Evolutionary conservation across 2,329 filamentous ascomycete genomes (phyloP).

Genomic region (Neofusicoccum umdonicola): DNA sequence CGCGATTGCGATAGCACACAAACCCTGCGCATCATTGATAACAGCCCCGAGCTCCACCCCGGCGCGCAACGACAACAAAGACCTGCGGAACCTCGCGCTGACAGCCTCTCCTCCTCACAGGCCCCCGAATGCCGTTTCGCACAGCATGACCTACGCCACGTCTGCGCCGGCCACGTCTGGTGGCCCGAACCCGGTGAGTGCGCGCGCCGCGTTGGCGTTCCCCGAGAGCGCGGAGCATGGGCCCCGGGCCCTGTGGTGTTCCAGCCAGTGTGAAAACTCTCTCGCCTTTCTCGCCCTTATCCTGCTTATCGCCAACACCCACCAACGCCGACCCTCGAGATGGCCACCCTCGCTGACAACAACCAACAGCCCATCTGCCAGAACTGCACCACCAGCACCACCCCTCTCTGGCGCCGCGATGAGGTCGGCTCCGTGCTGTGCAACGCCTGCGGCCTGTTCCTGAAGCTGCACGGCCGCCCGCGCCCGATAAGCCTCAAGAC

Average conservation of each 20-base stretch:
- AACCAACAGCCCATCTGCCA: constrained; percentile 85
- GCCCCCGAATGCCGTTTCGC: constrained; percentile 42
- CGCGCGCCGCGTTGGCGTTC: neutral
- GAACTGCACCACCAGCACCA: constrained; percentile 94
- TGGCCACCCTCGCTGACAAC: constrained; percentile 21
- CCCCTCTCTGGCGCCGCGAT: constrained; percentile 95
- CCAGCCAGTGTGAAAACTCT: constrained; percentile 23
- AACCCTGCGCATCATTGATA: constrained; percentile 14
- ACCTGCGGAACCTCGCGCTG: neutral
- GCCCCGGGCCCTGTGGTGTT: constrained; percentile 9
- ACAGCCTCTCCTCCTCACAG: constrained; percentile 1
- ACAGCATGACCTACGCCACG: constrained; percentile 60
- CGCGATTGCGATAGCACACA: constrained; percentile 2
- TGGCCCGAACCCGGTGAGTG: constrained; percentile 59
- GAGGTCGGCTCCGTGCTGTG: constrained; percentile 93
- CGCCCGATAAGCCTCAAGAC: constrained; percentile 96
- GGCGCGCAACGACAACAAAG: neutral
- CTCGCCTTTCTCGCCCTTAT: constrained; percentile 27
- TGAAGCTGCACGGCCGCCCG: constrained; percentile 91
- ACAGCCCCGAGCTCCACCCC: constrained; percentile 9
- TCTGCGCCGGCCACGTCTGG: constrained; percentile 65
- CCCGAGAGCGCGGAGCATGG: constrained; percentile 38
- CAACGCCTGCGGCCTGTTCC: constrained; percentile 96
- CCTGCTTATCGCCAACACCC: constrained; percentile 47
- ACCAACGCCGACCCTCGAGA: constrained; percentile 20